These are phyloP conservation scores for Talaromyces adpressus DNA, from an alignment of 495 filamentous ascomycete species.

Conservation along the genomic window DNA sequence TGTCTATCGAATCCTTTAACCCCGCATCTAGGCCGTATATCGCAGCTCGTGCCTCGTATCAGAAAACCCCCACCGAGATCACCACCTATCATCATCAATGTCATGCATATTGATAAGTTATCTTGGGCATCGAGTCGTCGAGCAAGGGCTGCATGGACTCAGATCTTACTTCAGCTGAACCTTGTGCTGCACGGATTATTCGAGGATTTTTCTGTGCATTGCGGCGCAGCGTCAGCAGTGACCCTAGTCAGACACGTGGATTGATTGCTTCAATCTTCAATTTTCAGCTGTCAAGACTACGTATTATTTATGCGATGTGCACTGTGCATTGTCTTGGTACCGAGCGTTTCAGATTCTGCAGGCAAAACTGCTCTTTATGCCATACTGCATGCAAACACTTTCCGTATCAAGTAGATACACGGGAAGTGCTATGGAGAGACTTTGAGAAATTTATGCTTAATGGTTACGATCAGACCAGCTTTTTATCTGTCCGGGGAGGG, in stretches of 20 bases:
- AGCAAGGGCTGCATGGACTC: neutral
- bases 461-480: too few relatives aligned
- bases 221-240: neutral
- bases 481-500: neutral
- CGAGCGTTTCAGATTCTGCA: neutral
- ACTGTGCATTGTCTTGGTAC: neutral
- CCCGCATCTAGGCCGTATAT: neutral
- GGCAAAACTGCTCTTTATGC: neutral
- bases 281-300: neutral
- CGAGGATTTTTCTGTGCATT: neutral
- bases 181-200: neutral
- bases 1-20: neutral
- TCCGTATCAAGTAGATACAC: neutral
- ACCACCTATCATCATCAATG: neutral
- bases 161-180: neutral
- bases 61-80: too few relatives aligned
- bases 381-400: neutral
- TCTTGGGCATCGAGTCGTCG: neutral
- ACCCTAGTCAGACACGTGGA: neutral
- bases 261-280: neutral
- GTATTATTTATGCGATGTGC: neutral
- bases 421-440: too few relatives aligned
- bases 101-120: neutral
- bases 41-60: neutral
- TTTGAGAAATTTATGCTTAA: neutral